Percentiles rank a stretch among this genome's conserved stretches.
phyloP scores from a whole-genome alignment of 202 grass and related monocot species.

The Setaria viridis region DNA sequence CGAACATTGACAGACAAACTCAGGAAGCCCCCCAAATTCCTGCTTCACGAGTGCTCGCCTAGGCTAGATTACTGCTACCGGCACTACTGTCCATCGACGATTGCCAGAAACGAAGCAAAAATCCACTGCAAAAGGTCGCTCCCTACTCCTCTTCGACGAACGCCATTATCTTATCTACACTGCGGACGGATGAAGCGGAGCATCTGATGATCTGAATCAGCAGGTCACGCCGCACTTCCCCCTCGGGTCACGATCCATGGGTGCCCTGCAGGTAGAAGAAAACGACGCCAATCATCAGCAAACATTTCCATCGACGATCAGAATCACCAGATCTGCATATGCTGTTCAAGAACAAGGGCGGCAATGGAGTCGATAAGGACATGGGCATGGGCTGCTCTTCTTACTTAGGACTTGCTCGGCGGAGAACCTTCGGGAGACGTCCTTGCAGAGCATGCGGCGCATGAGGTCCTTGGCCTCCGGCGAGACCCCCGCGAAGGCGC shows the following conservation, averaged over 20 bases:
- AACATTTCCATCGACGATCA: neutral
- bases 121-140: neutral
- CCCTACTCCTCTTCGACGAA: constrained; percentile 1
- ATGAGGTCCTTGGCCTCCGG: constrained; percentile 87
- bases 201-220: constrained; percentile 7
- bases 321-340: neutral
- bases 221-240: constrained; percentile 26
- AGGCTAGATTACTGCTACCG: neutral
- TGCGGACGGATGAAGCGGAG: neutral
- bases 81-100: neutral
- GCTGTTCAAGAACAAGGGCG: neutral
- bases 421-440: constrained; percentile 77
- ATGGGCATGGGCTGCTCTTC: neutral
- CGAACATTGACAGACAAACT: neutral
- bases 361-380: neutral
- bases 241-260: constrained; percentile 71
- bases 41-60: constrained; percentile 10
- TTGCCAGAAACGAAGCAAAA: constrained; percentile 23
- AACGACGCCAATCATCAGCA: neutral
- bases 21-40: constrained; percentile 22
- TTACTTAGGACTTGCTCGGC: constrained; percentile 81
- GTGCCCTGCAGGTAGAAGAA: constrained; percentile 47
- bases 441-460: constrained; percentile 85
- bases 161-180: constrained; percentile 11
- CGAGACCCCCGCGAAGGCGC: constrained; percentile 63